Evolutionary conservation across 352 stramenopile species (phyloP).

Genomic region (Globisporangium mamillatum): DNA sequence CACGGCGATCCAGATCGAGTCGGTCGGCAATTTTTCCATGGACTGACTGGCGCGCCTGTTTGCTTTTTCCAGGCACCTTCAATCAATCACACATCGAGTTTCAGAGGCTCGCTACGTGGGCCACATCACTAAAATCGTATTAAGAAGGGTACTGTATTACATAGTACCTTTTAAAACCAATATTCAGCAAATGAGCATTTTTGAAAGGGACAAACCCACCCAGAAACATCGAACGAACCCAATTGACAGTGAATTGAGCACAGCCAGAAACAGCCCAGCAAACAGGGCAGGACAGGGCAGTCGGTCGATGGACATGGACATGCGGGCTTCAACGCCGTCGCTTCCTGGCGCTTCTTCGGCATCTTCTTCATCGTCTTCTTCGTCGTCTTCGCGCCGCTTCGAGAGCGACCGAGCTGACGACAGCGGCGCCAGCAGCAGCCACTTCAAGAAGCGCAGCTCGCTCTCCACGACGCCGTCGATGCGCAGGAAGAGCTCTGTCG

Average conservation of each 20-base stretch:
- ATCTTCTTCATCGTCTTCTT: not conserved
- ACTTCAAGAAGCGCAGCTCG: slow-evolving; percentile 11
- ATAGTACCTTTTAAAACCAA: not conserved
- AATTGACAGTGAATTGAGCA: not conserved
- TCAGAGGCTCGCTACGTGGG: not conserved
- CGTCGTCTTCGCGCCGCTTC: not conserved
- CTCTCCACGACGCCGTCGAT: not conserved
- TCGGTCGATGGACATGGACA: not conserved
- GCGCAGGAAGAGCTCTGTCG: not conserved
- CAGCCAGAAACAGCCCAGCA: not conserved
- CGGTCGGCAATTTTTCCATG: not conserved
- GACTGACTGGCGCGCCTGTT: not conserved
- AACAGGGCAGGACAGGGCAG: not conserved
- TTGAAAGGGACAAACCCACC: not conserved
- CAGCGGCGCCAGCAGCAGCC: not conserved
- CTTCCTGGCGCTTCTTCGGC: not conserved
- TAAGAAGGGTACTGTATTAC: not conserved
- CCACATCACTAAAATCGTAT: not conserved
- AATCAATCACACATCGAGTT: not conserved
- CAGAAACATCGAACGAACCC: not conserved
- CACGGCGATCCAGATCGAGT: slow-evolving; percentile 5
- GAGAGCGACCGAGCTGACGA: not conserved
- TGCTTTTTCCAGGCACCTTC: not conserved
- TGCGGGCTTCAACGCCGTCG: not conserved
- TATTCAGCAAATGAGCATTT: not conserved